Evolutionary conservation across 2,329 filamentous ascomycete genomes (phyloP), one percentile per base, ranked within the genome.

Genomic region (Pyrenophora graminea): DNA sequence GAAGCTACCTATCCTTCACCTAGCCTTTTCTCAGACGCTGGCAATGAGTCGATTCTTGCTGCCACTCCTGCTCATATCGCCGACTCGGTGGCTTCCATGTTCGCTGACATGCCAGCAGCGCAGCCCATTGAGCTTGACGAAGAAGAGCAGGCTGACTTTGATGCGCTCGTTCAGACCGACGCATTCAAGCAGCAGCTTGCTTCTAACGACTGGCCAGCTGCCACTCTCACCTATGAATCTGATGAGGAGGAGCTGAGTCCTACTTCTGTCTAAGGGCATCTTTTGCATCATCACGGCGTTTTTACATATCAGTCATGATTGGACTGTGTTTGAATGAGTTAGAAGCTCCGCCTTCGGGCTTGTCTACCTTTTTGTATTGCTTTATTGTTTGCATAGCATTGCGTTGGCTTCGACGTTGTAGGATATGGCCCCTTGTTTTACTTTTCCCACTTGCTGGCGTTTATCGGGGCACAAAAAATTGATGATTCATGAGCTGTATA

Each of bases 1-100:
- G 59, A 71, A 38, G 62, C 65, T 12, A 64, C 56, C n/a, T 60
- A 69, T n/a, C 67, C 68, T 4, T 70, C 68, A 2, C 69, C 69
- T 2, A 69, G 66, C 42, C 39, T 67, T 10, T 25, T 62, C 17
- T 68, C 67, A 4, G 66, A 70, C 23, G 60, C 58, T 13, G 66
- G 65, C 25, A 62, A 59, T 34, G 52, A 58, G 18, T 61, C 64
- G 13, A 48, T 62, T 13, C 37, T 65, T 27, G 53, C 49, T 12
- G 54, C 48, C n/a, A 60, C 66, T 5, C 62, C 65, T 6, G 33
- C 52, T 6, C 58, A 58, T 8, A 15, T 47, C 2, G 19, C 52
- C 13, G 42, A 48, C 15, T 40, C 48, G 33, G 45, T 40, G n/a
- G 43, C 39, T 21, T 46, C 39, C n/a, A 38, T 64, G 15, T 62